These are phyloP conservation scores for Starmera caribaea DNA, from an alignment of 805 yeast genomes.

Conservation along the genomic window DNA sequence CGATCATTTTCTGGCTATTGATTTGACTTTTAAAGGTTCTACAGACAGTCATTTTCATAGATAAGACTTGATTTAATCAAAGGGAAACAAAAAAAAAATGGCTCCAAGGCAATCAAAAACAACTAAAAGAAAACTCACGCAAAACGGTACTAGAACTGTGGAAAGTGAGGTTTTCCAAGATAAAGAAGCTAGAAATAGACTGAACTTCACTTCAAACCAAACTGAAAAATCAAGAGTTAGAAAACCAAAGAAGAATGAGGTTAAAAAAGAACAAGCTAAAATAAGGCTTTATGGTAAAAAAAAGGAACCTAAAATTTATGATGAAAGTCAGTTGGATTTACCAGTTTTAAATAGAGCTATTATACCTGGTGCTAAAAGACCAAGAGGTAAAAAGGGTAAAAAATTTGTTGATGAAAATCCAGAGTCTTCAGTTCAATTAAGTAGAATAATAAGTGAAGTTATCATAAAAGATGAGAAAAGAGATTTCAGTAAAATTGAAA, in stretches of 20 bases:
- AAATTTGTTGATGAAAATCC: slow-evolving; percentile 59
- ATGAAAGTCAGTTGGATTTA: slow-evolving; percentile 70
- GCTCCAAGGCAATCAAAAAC: slow-evolving; percentile 52
- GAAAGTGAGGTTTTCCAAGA: slow-evolving; percentile 62
- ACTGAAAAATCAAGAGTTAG: slow-evolving; percentile 47
- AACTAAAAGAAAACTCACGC: slow-evolving; percentile 43
- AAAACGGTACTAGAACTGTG: slow-evolving; percentile 45
- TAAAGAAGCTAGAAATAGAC: slow-evolving; percentile 56
- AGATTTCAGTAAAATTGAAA: slow-evolving; percentile 84
- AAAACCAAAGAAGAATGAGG: slow-evolving; percentile 38
- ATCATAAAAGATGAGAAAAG: slow-evolving; percentile 72
- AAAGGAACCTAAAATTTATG: slow-evolving; percentile 38
- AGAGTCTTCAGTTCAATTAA: slow-evolving; percentile 44
- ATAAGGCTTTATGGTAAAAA: slow-evolving; percentile 57
- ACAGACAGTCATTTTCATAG: too few species aligned
- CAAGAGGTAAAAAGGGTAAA: slow-evolving; percentile 80
- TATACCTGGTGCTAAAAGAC: slow-evolving; percentile 73
- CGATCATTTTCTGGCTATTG: too few species aligned
- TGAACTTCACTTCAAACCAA: slow-evolving; percentile 29
- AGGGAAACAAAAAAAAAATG: slow-evolving; percentile 21
- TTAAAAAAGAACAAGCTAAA: slow-evolving; percentile 58
- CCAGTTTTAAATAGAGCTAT: slow-evolving; percentile 79
- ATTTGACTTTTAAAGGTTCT: too few species aligned
- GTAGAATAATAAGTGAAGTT: slow-evolving; percentile 67
- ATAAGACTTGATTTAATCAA: too few species aligned